These are phyloP conservation scores for Petasospora fabianii DNA, from an alignment of 1,139 yeast genomes.

Conservation along the genomic window DNA sequence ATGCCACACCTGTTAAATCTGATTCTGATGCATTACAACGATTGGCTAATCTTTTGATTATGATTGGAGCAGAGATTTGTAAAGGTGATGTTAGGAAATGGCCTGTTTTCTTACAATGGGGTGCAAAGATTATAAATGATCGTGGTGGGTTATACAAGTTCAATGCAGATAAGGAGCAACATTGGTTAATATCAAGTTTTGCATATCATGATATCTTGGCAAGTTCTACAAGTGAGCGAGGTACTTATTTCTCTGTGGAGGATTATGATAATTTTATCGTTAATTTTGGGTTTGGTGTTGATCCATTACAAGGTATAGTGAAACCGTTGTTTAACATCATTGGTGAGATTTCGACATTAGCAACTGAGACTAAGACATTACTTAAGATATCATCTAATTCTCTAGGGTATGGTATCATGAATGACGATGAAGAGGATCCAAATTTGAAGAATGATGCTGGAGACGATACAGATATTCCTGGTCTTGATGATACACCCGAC, in stretches of 20 bases:
- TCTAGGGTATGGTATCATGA: slow-evolving; percentile 24
- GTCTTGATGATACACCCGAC: slow-evolving; percentile 26
- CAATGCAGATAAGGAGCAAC: slow-evolving; percentile 53
- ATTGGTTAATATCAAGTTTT: slow-evolving; percentile 77
- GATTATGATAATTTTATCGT: slow-evolving; percentile 56
- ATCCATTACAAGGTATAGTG: slow-evolving; percentile 71
- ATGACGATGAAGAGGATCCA: slow-evolving; percentile 19
- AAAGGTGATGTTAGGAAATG: slow-evolving; percentile 72
- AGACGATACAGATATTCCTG: slow-evolving; percentile 20
- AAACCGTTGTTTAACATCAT: slow-evolving; percentile 61
- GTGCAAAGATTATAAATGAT: slow-evolving; percentile 50
- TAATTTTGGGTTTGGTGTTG: slow-evolving; percentile 38
- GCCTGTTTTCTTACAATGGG: slow-evolving; percentile 59
- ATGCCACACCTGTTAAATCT: slow-evolving; percentile 30
- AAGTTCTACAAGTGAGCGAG: slow-evolving; percentile 49
- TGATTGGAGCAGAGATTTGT: slow-evolving; percentile 72
- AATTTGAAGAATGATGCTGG: slow-evolving; percentile 8
- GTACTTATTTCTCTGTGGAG: slow-evolving; percentile 52
- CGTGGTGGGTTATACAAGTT: slow-evolving; percentile 55
- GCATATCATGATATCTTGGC: slow-evolving; percentile 80
- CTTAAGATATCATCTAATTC: slow-evolving; percentile 23
- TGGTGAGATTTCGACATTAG: slow-evolving; percentile 66
- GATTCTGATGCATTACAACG: slow-evolving; percentile 34
- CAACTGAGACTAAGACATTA: slow-evolving; percentile 44
- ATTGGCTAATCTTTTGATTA: slow-evolving; percentile 61